Percentiles rank a stretch among this genome's conserved stretches.
These are phyloP conservation scores for Primulina tabacum DNA, from an alignment of 257 asterid species.

Conservation along the genomic window DNA sequence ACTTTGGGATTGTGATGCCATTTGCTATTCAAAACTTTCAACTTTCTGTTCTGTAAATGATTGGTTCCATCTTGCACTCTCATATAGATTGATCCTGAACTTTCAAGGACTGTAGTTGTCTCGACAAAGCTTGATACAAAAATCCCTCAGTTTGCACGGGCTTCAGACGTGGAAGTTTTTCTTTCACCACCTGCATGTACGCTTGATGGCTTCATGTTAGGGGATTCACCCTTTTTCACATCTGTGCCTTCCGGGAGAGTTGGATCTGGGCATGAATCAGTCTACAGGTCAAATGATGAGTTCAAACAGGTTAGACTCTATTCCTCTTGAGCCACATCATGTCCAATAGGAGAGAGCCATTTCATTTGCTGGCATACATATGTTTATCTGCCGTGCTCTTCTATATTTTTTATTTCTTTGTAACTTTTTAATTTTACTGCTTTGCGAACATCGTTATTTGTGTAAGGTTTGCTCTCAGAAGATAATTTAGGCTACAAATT, in stretches of 20 bases:
- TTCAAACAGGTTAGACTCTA: constrained; percentile 71
- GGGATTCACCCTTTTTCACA: constrained; percentile 96
- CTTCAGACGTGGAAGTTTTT: constrained; percentile 95
- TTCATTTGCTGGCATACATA: constrained; percentile 20
- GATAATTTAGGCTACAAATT: constrained; percentile 9
- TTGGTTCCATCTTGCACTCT: constrained; percentile 21
- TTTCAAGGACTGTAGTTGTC: constrained; percentile 89
- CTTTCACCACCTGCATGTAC: constrained; percentile 90
- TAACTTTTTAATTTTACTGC: neutral
- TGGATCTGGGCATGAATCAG: constrained; percentile 85
- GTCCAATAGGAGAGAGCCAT: constrained; percentile 1
- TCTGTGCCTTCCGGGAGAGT: constrained; percentile 99
- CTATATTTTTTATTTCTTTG: neutral
- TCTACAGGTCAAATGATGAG: constrained; percentile 87
- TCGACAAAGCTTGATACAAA: constrained; percentile 96
- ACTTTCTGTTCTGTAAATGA: neutral
- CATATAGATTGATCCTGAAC: constrained; percentile 91
- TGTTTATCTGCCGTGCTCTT: neutral
- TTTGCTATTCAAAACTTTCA: constrained; percentile 13
- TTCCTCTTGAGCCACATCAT: constrained; percentile 22
- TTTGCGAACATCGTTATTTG: neutral
- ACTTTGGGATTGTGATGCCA: neutral
- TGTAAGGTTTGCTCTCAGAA: constrained; percentile 10
- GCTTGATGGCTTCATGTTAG: constrained; percentile 94
- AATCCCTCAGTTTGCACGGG: constrained; percentile 96